These are phyloP conservation scores for Scheffersomyces quercinus DNA, from an alignment of 1,139 yeast species.

Conservation along the genomic window DNA sequence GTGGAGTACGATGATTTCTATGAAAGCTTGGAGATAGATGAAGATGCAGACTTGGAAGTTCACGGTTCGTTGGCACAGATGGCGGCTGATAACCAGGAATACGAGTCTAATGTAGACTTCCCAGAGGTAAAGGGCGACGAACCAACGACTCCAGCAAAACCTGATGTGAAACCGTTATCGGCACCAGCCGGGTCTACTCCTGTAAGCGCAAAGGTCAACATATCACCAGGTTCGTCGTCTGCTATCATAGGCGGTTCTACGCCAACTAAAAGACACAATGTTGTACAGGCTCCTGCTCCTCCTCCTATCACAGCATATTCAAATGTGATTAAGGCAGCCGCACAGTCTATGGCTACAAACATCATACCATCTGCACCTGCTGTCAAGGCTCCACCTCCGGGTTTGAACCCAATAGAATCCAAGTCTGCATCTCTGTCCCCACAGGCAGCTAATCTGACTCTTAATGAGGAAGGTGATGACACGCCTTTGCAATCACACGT, in stretches of 20 bases:
- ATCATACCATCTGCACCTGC: not conserved
- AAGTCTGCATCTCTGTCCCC: slow-evolving; percentile 1
- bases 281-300: slow-evolving; percentile 17
- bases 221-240: slow-evolving; percentile 1
- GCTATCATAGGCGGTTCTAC: not conserved
- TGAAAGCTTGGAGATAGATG: slow-evolving; percentile 80
- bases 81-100: slow-evolving; percentile 32
- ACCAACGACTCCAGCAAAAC: slow-evolving; percentile 5
- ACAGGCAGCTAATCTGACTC: not conserved
- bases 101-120: slow-evolving; percentile 3
- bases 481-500: slow-evolving; percentile 1
- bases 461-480: not conserved
- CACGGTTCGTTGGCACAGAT: slow-evolving; percentile 49
- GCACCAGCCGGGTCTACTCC: slow-evolving; percentile 17
- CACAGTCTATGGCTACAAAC: slow-evolving; percentile 10
- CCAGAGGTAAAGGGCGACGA: not conserved
- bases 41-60: slow-evolving; percentile 50
- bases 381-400: slow-evolving; percentile 23
- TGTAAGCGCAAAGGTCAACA: not conserved
- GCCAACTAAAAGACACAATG: slow-evolving; percentile 5
- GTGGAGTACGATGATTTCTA: slow-evolving; percentile 94
- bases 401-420: slow-evolving; percentile 17
- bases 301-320: slow-evolving; percentile 21
- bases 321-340: slow-evolving; percentile 22
- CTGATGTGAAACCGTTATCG: slow-evolving; percentile 5